Base-by-base conservation (phyloP, 805 yeast species). In the Cyberlindnera bimundalis region DNA sequence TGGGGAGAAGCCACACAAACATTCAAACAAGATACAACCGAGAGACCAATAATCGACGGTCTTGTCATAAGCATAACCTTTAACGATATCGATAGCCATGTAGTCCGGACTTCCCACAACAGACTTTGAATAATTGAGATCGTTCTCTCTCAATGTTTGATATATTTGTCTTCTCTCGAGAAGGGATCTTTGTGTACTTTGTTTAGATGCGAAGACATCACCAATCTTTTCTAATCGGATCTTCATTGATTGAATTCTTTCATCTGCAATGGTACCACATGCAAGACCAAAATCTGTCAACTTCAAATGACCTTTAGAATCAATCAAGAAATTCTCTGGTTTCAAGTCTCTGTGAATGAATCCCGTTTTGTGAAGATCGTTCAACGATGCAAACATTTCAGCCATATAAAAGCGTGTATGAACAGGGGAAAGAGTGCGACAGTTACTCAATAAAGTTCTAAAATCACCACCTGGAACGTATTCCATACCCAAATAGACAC, bases 401-500 rank as follows among this genome's bases (percentile, higher is more conserved):
- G 91, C 80, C 50, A 93, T 77, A 61, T 93, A 93, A 66, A 93
- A 93, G 44, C 98, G 76, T 1, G 98, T 95, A 59, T 93, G 99
- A 4, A 95, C 89, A 2, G 98, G 96, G 46, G 87, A 85, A 52
- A 93, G 69, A 43, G 84, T 85, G 26, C 96, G 96, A 6, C 98
- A 91, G 61, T 90, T 91, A 62, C 89, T 90, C 50, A 93, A 75
- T 45, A 93, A 67, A 0, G 99, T 93, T 59, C 99, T 81, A 69
- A 87, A 93, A 61, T 93, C 99, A 39, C 99, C 99, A 44, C 99
- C 99, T 8, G 99, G 97, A n/a, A 93, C 99, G 63, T 86, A 93
- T 62, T 93, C 99, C 99, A 93, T 93, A 2, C 99, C 99, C 57
- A 93, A 71, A 55, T 87, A 93, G 23, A 93, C 85, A 57, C 84